These are phyloP conservation scores for Cercophora samala DNA, from an alignment of 495 filamentous ascomycete species.

Conservation along the genomic window DNA sequence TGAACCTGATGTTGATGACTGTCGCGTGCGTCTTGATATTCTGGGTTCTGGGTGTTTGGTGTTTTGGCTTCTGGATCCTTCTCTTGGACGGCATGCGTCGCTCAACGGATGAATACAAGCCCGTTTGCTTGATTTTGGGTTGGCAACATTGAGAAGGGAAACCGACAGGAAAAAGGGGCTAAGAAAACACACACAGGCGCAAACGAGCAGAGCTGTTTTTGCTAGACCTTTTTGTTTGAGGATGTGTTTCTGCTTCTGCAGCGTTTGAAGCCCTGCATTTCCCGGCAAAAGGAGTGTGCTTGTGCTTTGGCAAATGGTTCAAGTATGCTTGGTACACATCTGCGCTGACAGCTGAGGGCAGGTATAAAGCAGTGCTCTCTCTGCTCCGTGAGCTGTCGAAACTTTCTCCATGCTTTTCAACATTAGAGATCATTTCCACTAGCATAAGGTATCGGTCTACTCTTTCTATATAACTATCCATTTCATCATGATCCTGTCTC, in stretches of 20 bases:
- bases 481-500: not conserved
- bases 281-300: not conserved
- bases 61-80: not conserved
- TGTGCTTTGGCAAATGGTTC: not conserved
- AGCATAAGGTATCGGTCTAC: not conserved
- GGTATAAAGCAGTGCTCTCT: not conserved
- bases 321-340: not conserved
- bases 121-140: not conserved
- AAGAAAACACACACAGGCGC: not conserved
- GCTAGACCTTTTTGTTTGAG: not conserved
- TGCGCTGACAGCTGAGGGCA: not conserved
- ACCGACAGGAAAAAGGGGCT: not conserved
- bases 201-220: not conserved
- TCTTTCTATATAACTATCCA: not conserved
- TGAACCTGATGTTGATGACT: not conserved
- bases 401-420: not conserved
- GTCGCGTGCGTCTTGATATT: not conserved
- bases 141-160: not conserved
- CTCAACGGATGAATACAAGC: not conserved
- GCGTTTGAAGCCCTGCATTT: not conserved
- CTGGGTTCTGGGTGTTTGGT: not conserved
- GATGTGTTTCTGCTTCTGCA: not conserved
- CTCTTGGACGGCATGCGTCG: not conserved
- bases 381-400: not conserved
- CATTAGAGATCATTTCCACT: not conserved